Evolutionary conservation across 2,329 filamentous ascomycete genomes (phyloP).

Genomic region (Ophiosphaerella narmari): DNA sequence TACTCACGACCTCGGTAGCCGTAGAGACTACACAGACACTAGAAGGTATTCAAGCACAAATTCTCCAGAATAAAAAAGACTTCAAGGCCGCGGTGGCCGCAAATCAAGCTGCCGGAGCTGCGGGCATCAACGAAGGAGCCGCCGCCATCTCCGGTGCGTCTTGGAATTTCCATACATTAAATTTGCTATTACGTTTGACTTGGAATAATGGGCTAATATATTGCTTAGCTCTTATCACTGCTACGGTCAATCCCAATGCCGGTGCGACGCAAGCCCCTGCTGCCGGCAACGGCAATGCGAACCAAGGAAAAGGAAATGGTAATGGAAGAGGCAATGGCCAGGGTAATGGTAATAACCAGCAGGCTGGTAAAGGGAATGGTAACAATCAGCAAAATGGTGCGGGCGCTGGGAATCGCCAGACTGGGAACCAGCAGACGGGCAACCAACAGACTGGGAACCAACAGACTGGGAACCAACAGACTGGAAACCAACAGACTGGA

Average conservation of each 20-base stretch:
- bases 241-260: conserved; percentile 19
- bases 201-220: conserved; percentile 8
- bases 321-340: background rate
- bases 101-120: conserved; percentile 51
- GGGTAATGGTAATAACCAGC: background rate
- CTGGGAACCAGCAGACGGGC: background rate
- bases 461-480: too few relatives aligned
- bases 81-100: conserved; percentile 54
- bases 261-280: conserved; percentile 11
- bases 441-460: background rate
- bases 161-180: background rate
- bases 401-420: background rate
- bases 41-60: conserved; percentile 54
- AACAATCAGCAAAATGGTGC: background rate
- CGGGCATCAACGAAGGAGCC: conserved; percentile 41
- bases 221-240: conserved; percentile 19
- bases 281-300: conserved; percentile 14
- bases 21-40: conserved; percentile 56
- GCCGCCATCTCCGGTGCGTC: conserved; percentile 49
- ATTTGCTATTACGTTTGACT: background rate
- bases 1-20: conserved; percentile 30
- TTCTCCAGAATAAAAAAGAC: conserved; percentile 58
- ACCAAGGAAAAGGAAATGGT: conserved; percentile 13
- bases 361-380: conserved; percentile 5
- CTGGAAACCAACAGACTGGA: too few relatives aligned